phyloP scores from a whole-genome alignment of 768 basidiomycete genomes.

The Leucogyrophana mollusca region DNA sequence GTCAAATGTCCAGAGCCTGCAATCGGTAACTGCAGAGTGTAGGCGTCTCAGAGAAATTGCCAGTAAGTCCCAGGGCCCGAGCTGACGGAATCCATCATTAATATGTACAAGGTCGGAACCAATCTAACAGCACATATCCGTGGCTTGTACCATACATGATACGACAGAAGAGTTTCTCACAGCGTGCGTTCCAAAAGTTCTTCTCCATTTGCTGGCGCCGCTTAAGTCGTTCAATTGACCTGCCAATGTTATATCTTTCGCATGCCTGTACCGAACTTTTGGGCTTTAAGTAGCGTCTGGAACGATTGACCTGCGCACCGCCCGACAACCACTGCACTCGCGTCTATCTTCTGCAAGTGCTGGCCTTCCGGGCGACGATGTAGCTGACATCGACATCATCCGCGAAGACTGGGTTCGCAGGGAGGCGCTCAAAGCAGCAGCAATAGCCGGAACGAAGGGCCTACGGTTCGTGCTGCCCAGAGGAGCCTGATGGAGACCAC shows the following conservation, averaged over 20 bases:
- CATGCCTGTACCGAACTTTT: no score
- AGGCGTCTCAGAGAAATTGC: constrained; percentile 52
- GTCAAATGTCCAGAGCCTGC: constrained; percentile 45
- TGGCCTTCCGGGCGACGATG: constrained; percentile 62
- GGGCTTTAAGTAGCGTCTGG: background rate
- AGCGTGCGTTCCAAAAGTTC: no score
- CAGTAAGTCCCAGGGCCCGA: constrained; percentile 32
- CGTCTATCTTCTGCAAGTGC: constrained; percentile 62
- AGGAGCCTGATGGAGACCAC: no score
- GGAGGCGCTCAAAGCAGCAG: constrained; percentile 35
- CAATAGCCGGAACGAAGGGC: constrained; percentile 16
- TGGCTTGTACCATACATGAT: constrained; percentile 47
- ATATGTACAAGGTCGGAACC: background rate
- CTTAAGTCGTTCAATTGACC: no score
- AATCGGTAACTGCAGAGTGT: constrained; percentile 50
- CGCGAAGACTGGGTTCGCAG: constrained; percentile 64
- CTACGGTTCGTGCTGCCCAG: constrained; percentile 16
- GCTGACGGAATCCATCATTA: background rate
- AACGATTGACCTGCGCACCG: constrained; percentile 49
- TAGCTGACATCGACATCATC: constrained; percentile 53
- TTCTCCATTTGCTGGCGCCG: no score
- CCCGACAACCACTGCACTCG: constrained; percentile 44
- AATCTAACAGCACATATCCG: constrained; percentile 30
- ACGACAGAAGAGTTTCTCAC: constrained; percentile 8
- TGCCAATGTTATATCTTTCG: no score